phyloP scores from a whole-genome alignment of 1,284 basidiomycete genomes.

The Sporisorium exsertum region DNA sequence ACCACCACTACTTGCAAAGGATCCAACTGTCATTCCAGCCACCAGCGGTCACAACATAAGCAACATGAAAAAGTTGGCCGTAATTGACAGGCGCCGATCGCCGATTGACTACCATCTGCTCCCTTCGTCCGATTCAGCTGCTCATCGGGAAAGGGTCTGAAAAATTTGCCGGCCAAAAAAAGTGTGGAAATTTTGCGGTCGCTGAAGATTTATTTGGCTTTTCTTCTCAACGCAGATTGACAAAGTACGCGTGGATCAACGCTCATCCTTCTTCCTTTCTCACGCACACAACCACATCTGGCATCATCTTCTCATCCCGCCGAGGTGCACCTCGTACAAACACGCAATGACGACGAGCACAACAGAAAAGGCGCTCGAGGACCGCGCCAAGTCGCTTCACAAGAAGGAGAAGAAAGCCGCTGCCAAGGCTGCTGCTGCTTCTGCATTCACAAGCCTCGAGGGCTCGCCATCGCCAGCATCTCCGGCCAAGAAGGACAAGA shows the following conservation, averaged over 20 bases:
- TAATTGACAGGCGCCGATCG: conserved; percentile 26
- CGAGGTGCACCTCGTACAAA: conserved; percentile 7
- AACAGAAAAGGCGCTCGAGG: conserved; percentile 51
- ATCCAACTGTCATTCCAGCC: not conserved
- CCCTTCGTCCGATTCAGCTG: not conserved
- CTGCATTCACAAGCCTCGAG: conserved; percentile 18
- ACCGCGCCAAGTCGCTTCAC: conserved; percentile 50
- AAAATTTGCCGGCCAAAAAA: conserved; percentile 27
- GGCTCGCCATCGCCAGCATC: conserved; percentile 39
- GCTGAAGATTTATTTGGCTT: conserved; percentile 9
- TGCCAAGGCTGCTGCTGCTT: conserved; percentile 28
- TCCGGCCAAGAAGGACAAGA: conserved; percentile 53
- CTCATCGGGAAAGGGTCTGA: conserved; percentile 27
- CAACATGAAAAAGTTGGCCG: conserved; percentile 13
- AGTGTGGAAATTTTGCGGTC: conserved; percentile 11
- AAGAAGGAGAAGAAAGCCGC: conserved; percentile 68
- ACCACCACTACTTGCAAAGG: not conserved
- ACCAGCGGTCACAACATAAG: conserved; percentile 15
- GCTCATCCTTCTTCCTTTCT: not conserved
- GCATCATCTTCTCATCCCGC: conserved; percentile 2
- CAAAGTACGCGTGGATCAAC: conserved; percentile 9
- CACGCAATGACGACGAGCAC: conserved; percentile 32
- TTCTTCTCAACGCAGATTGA: conserved; percentile 3
- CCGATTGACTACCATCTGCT: too few species aligned
- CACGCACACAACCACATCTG: conserved; percentile 1